phyloP scores from a whole-genome alignment of 1,284 basidiomycete genomes.

The Cutaneotrichosporon sp. region DNA sequence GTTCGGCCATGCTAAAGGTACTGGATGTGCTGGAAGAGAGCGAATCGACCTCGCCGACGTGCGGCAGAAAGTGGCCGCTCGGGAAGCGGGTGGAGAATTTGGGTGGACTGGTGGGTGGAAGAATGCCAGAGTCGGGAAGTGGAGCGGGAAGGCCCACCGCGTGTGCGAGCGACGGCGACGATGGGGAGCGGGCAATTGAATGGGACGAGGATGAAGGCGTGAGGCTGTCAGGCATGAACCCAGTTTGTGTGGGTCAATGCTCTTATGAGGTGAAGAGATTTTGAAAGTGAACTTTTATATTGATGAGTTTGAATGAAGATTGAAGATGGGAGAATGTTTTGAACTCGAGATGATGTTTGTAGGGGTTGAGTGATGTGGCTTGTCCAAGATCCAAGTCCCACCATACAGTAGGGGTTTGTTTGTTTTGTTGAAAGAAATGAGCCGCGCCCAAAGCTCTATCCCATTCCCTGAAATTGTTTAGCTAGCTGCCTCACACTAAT shows the following conservation, averaged over 20 bases:
- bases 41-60: conserved; percentile 18
- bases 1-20: not conserved
- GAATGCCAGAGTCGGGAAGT: conserved; percentile 12
- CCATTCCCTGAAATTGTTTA: not conserved
- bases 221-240: conserved; percentile 8
- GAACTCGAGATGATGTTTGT: conserved; percentile 11
- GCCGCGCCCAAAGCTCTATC: conserved; percentile 7
- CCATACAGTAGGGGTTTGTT: not conserved
- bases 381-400: not conserved
- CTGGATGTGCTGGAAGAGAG: not conserved
- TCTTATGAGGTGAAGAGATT: not conserved
- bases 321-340: conserved; percentile 1
- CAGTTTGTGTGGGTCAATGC: not conserved
- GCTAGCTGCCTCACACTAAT: not conserved
- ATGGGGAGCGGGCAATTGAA: conserved; percentile 10
- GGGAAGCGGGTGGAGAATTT: conserved; percentile 10
- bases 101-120: conserved; percentile 7
- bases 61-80: conserved; percentile 1
- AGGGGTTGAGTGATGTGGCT: not conserved
- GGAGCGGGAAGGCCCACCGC: conserved; percentile 16
- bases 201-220: not conserved
- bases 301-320: not conserved
- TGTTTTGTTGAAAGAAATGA: conserved; percentile 18
- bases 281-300: not conserved
- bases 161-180: conserved; percentile 15